phyloP scores from a whole-genome alignment of 2,329 filamentous ascomycete species.

The Colletotrichum karsti region DNA sequence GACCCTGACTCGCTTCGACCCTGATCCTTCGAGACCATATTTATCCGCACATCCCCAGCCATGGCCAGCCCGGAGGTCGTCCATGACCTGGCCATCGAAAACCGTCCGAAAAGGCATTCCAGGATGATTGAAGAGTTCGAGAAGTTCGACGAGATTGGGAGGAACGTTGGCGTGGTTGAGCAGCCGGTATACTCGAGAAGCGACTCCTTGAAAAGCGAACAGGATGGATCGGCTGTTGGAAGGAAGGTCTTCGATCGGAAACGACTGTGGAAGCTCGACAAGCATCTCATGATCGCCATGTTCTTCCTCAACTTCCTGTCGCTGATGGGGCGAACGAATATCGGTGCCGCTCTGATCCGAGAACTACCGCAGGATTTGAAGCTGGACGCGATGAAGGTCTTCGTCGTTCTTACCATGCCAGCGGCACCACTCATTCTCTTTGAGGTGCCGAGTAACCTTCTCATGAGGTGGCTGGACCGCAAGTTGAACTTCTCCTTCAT shows the following conservation, averaged over 20 bases:
- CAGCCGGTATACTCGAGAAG: background rate
- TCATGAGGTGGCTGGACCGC: conserved; percentile 28
- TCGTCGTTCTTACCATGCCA: conserved; percentile 31
- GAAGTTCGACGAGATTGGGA: background rate
- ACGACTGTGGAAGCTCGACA: conserved; percentile 36
- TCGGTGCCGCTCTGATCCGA: conserved; percentile 35
- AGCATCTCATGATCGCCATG: conserved; percentile 34
- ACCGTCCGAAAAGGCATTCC: background rate
- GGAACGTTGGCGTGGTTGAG: background rate
- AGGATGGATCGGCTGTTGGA: background rate
- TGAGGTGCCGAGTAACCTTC: conserved; percentile 34
- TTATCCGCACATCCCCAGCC: background rate
- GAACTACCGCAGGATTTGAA: conserved; percentile 34
- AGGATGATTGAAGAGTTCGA: background rate
- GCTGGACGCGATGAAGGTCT: conserved; percentile 32
- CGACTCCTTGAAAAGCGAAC: background rate
- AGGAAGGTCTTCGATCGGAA: conserved; percentile 32
- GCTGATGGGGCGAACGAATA: conserved; percentile 36
- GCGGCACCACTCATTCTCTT: conserved; percentile 24
- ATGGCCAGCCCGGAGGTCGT: background rate
- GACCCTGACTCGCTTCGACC: background rate
- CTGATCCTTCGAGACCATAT: background rate
- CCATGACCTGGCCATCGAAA: background rate
- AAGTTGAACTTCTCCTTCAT: conserved; percentile 23
- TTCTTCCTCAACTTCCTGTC: conserved; percentile 38